Base-by-base conservation (phyloP, 306 rosid species). In the Rosa lucieae region DNA sequence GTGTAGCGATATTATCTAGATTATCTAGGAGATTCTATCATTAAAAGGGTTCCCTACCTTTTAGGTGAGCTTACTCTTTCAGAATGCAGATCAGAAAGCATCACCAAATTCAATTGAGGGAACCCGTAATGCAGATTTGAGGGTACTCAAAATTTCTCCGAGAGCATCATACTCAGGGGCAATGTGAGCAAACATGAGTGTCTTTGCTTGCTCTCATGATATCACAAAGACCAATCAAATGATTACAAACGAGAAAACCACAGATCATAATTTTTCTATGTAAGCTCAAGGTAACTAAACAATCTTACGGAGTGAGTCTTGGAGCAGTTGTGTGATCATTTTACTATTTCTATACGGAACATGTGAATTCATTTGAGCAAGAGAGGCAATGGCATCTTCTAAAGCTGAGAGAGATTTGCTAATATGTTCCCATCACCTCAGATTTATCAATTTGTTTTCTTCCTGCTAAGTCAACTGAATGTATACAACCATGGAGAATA, bases 331-430 rank as follows among this genome's bases (percentile, higher is more conserved):
- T 51, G 99, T 32, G 37, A 32, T 95, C 21, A 95, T 98, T 87
- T 91, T 95, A 80, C 97, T 95, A 65, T 95, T 95, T 77, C 99
- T 85, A 39, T 95, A 92, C 61, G 99, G 99, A 79, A 95, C 97
- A 79, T 95, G 99, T n/a, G 99, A 58, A 82, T 82, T 88, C 92
- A 82, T 95, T 56, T 71, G 88, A 44, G 99, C 92, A 75, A 95
- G 97, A 69, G 99, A 89, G 74, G 95, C 78, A 78, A 95, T 95
- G 5, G 92, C 99, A 83, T 95, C 99, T 69, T 98, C 99, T 48
- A 95, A 80, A 56, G 99, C 97, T 66, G 99, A 91, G 79, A 95
- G 98, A 77, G 99, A 95, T 85, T 86, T 95, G 85, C 92, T 95
- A 80, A 95, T 92, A 81, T 95, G 93, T 82, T 89, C 99, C 99